Base-by-base conservation (phyloP, 805 yeast species). In the Yamadazyma phyllophila region DNA sequence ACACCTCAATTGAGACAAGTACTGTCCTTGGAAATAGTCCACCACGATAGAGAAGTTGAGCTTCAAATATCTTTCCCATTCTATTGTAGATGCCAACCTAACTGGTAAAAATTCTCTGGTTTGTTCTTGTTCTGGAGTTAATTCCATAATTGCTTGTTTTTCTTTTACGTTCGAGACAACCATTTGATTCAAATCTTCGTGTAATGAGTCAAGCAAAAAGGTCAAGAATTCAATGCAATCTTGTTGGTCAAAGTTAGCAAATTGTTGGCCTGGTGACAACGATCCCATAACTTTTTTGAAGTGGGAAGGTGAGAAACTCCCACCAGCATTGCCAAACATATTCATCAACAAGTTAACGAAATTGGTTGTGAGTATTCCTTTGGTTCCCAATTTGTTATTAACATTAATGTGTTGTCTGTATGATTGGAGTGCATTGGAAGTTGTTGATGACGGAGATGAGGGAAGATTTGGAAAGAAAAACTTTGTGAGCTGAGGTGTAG, bases 1-100 rank as follows among this genome's bases (percentile, higher is more conserved):
- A 63, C 98, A 91, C 55, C 73, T 77, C 56, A 91, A 69, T 44
- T 80, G 83, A n/a, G 95, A 86, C 40, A 85, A 75, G 56, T 84
- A 86, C 63, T 91, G 97, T 1, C 97, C 98, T 60, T 88, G 96
- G 61, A 88, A 88, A 42, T 81, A 76, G 53, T 87, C 91, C 2
- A 87, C 94, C 17, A 91, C 76, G 1, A 83, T 74, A 33, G 96
- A 88, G 52, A 84, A 82, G 59, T 91, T 89, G 15, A 87, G 77
- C 47, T 81, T 82, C 45, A 88, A 67, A 60, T 89, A 89, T 46
- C 95, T 70, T 57, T 88, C 96, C 98, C 98, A 91, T 60, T 91
- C 97, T 41, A 89, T 80, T 0, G 94, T 79, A 0, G 96, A 83
- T 0, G 96, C 97, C 20, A 86, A 71, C 46, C 96, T 73, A 2